Base-by-base conservation (phyloP, 2,329 filamentous ascomycete species). In the Arthrobotrys sinensis region DNA sequence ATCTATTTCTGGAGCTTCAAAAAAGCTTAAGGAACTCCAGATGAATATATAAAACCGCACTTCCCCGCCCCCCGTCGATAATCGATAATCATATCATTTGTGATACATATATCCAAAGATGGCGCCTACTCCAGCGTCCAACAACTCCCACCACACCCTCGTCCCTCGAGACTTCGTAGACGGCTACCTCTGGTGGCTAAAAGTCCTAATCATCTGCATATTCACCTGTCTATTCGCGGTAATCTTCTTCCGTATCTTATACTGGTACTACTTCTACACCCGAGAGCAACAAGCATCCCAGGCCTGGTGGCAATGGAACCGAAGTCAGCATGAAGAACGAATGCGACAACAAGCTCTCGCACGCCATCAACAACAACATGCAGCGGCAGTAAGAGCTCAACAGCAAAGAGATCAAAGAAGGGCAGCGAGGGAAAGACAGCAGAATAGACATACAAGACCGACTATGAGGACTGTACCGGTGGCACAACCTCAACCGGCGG, bases 401-500 rank as follows among this genome's bases (percentile, higher is more conserved):
- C 69, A 66, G 16, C 32, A 57, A 24, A 40, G 28, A 16, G 19
- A 43, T 32, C 46, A 48, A 14, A 52, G 45, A 12, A n/a, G 55
- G 19, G 4, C 16, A 21, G 53, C 36, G 12, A 14, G 21, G 11
- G 34, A 36, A 48, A 40, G 52, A 24, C 66, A 46, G 12, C 60
- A 34, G 4, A 12, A 62, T 36, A 52, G 70, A 46, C 19, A 67
- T 16, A 53, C 63, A 4, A n/a, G 32, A n/a, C 70, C 63, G 28
- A 46, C 45, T 53, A 75, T 67, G 57, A 48, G 32, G 10, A 50
- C 40, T 3, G 32, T 38, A 10, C 43, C 62, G n/a, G 21, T 53
- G 6, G 8, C 43, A 11, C 34, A 4, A 12, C 70, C 70, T 12
- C 70, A 67, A 21, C 70, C 70, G 7, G 70, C 70, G 1, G 28